Conservation (phyloP, 129 eudicot genomes). For the carrot (Daucus carota) region DH1_v3.0 NC_030385.2:37348501-37349000, state of each 20-base stretch:
- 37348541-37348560: slow-evolving; percentile 73
- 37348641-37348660: slow-evolving; percentile 79
- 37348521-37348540: slow-evolving; percentile 85
- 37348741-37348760: slow-evolving; percentile 65
- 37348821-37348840: slow-evolving; percentile 75
- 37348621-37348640: slow-evolving; percentile 63
- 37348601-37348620: slow-evolving; percentile 77
- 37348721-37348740: slow-evolving; percentile 78
- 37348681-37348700: slow-evolving; percentile 62
- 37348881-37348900: slow-evolving; percentile 70
- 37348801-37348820: slow-evolving; percentile 63
- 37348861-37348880: slow-evolving; percentile 46
- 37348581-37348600: slow-evolving; percentile 73
- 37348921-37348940: slow-evolving; percentile 45
- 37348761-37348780: slow-evolving; percentile 84
- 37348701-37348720: slow-evolving; percentile 91
- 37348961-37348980: slow-evolving; percentile 70
- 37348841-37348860: slow-evolving; percentile 78
- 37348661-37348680: slow-evolving; percentile 96
- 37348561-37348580: slow-evolving; percentile 90
- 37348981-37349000: slow-evolving; percentile 80
- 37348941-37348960: slow-evolving; percentile 52
- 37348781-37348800: slow-evolving; percentile 49
- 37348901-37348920: slow-evolving; percentile 34
- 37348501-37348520: slow-evolving; percentile 90